Percentiles rank a stretch among this genome's conserved stretches.
phyloP scores from a whole-genome alignment of 495 filamentous ascomycete genomes.

The Tuber magnatum region DNA sequence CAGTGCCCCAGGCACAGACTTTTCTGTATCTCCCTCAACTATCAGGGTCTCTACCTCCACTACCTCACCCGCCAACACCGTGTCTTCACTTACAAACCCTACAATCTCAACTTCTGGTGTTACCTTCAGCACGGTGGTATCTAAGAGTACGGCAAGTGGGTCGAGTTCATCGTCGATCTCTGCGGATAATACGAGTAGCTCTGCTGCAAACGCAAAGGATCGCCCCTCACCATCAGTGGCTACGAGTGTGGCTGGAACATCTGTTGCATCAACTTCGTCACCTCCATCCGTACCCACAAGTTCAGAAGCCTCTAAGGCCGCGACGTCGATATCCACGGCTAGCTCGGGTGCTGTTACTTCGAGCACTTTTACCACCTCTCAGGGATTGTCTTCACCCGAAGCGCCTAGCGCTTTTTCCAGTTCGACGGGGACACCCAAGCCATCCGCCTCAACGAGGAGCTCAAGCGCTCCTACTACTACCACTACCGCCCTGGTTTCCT shows the following conservation, averaged over 20 bases:
- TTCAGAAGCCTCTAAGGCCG: background rate
- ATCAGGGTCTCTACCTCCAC: background rate
- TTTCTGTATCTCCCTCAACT: background rate
- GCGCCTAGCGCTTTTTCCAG: background rate
- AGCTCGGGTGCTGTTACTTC: background rate
- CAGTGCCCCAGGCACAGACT: background rate
- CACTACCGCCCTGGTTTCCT: background rate
- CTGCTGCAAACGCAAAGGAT: background rate
- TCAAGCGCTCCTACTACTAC: background rate
- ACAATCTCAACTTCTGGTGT: background rate
- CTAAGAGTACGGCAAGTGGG: background rate
- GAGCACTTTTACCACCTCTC: background rate
- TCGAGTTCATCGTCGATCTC: background rate
- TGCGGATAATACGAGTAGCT: background rate
- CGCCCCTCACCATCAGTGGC: background rate
- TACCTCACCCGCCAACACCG: background rate
- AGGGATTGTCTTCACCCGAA: background rate
- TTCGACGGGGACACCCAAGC: background rate
- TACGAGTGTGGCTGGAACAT: background rate
- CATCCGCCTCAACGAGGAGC: background rate
- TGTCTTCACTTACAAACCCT: background rate
- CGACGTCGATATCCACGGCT: background rate
- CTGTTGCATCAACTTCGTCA: background rate
- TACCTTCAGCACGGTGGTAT: background rate
- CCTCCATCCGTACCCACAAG: background rate